Base-by-base conservation (phyloP, 768 basidiomycete genomes). In the Lyophyllum shimeji region DNA sequence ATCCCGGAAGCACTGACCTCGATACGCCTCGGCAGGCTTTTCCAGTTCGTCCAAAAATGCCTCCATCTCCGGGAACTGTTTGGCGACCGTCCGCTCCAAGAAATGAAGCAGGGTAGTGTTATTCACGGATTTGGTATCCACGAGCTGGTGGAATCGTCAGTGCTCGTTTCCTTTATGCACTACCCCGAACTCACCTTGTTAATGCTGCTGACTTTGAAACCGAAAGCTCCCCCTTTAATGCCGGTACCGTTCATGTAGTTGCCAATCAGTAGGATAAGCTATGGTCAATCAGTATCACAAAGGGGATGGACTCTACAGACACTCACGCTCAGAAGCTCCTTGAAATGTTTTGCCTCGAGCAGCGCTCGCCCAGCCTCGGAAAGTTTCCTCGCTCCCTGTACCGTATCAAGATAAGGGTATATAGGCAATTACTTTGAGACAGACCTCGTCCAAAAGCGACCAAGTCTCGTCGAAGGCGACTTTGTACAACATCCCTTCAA, bases 221-320 rank as follows among this genome's bases (percentile, higher is more conserved):
- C 96, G 63, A 92, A 96, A 1, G 97, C 97, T 29, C 95, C 95
- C 53, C 96, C 96, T 69, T 96, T 97, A 64, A 93, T 82, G 52
- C 95, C 94, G 51, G 93, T 89, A 6, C 95, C 93, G 67, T 99
- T 99, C 88, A 98, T 95, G 70, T 94, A 99, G 69, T 99, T 99
- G 42, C 96, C 96, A 62, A 99, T 84, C 63, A 95, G 80, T 13
- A 99, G 85, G 60, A 98, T 97, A 40, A 99, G 82, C 89, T 81
- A 56, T n/a, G 52, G 20, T 29, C 45, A 20, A 1, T 39, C 20
- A 52, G 42, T 8, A 46, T 2, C 31, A 25, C 50, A 15, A 18
- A 43, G 25, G 20, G 52, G 15, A 42, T 29, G 44, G 24, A 46
- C 24, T 43, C 43, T 31, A 31, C 18, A 29, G 45, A n/a, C 3